These are phyloP conservation scores for Aaosphaeria pasadenensis DNA, from an alignment of 2,329 filamentous ascomycete genomes.

Conservation along the genomic window DNA sequence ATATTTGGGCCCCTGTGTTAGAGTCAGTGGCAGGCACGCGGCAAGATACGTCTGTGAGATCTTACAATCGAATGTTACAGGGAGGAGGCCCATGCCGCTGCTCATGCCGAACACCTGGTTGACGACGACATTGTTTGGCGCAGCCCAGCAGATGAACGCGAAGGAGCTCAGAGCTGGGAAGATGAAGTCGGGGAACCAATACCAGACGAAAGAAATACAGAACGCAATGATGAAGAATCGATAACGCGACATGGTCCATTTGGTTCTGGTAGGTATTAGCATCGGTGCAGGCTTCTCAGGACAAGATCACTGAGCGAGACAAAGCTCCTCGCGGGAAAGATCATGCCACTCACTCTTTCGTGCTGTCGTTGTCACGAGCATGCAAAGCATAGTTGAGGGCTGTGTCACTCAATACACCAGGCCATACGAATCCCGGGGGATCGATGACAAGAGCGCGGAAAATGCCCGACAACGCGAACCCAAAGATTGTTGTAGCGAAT, in stretches of 20 bases:
- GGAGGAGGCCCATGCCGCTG: slow-evolving; percentile 65
- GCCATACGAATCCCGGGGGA: slow-evolving; percentile 73
- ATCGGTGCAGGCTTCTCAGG: neutral
- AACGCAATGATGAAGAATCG: slow-evolving; percentile 62
- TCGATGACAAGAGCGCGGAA: slow-evolving; percentile 22
- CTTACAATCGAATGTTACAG: slow-evolving; percentile 69
- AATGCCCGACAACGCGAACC: slow-evolving; percentile 17
- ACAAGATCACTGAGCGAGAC: no score
- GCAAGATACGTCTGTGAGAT: neutral
- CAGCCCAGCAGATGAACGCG: slow-evolving; percentile 57
- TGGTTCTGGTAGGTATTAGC: neutral
- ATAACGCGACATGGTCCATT: slow-evolving; percentile 65
- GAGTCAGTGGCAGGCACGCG: neutral
- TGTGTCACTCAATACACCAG: slow-evolving; percentile 62
- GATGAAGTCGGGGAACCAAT: slow-evolving; percentile 57
- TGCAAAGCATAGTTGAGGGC: slow-evolving; percentile 72
- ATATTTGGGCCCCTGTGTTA: neutral
- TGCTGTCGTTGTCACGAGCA: slow-evolving; percentile 54
- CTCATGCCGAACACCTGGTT: slow-evolving; percentile 72
- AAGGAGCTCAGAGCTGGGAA: slow-evolving; percentile 69
- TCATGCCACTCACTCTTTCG: slow-evolving; percentile 39
- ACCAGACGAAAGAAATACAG: slow-evolving; percentile 48
- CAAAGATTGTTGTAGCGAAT: slow-evolving; percentile 64
- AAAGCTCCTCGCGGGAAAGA: no score
- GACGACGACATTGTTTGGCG: slow-evolving; percentile 64